Evolutionary conservation across 2,329 filamentous ascomycete species (phyloP).

Genomic region (Berkeleyomyces rouxiae): DNA sequence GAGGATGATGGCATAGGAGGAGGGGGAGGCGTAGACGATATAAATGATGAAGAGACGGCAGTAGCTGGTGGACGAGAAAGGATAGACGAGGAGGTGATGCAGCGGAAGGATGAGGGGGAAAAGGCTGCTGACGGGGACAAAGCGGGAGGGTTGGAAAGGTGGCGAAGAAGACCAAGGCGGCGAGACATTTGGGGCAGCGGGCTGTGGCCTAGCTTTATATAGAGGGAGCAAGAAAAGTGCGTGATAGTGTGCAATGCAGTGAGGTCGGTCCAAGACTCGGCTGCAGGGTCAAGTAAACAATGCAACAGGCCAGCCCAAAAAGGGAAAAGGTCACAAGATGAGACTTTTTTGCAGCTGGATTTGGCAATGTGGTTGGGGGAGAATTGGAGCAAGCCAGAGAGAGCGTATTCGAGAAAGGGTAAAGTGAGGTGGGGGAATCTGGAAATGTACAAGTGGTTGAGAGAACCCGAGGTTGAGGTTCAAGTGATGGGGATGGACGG

Average conservation of each 20-base stretch:
- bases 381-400: not conserved
- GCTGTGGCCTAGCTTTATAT: conserved; percentile 10
- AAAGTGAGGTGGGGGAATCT: not conserved
- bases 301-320: not conserved
- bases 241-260: conserved; percentile 1
- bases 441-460: not conserved
- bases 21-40: not conserved
- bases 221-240: not conserved
- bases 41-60: conserved; percentile 2
- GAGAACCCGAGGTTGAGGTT: not conserved
- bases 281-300: not conserved
- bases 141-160: conserved; percentile 1
- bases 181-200: conserved; percentile 9
- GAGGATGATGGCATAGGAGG: not conserved
- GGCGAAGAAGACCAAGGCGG: conserved; percentile 7
- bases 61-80: conserved; percentile 1
- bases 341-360: not conserved
- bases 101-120: not conserved
- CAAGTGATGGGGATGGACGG: not conserved
- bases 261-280: not conserved
- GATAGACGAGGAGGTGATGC: conserved; percentile 11
- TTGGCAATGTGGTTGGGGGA: not conserved
- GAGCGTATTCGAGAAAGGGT: not conserved
- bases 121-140: conserved; percentile 2
- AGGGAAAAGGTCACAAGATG: not conserved